Percentiles rank a stretch among this genome's conserved stretches.
These are phyloP conservation scores for Trifolium fragiferum DNA, from an alignment of 306 rosid species.

Conservation along the genomic window DNA sequence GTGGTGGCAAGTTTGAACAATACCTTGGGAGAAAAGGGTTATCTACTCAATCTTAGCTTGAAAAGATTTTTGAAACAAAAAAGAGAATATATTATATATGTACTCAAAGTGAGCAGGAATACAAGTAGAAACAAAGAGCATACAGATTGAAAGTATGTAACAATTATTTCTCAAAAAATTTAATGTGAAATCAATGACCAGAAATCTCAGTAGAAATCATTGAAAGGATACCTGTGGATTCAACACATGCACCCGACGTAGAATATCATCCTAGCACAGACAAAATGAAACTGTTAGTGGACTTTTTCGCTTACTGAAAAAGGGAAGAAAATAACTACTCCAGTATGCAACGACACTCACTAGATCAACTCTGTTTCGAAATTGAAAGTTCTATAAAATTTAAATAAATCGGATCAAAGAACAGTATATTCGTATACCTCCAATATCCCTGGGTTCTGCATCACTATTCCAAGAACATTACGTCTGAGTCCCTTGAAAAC, in stretches of 20 bases:
- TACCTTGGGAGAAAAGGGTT: too few relatives aligned
- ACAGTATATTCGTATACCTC: conserved; percentile 62
- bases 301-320: conserved; percentile 29
- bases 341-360: conserved; percentile 25
- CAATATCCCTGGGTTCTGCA: conserved; percentile 95
- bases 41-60: too few relatives aligned
- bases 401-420: conserved; percentile 1
- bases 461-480: conserved; percentile 83
- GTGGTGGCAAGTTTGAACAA: too few relatives aligned
- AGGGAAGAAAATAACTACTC: conserved; percentile 7
- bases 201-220: conserved; percentile 31
- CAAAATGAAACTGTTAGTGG: conserved; percentile 42
- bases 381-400: conserved; percentile 21
- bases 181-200: neutral
- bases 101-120: neutral
- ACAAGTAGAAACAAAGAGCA: neutral
- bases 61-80: too few relatives aligned
- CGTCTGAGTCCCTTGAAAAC: conserved; percentile 82
- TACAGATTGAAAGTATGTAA: too few relatives aligned
- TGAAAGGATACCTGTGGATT: conserved; percentile 77
- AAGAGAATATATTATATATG: too few relatives aligned
- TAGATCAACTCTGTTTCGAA: neutral
- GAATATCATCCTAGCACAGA: conserved; percentile 68
- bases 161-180: neutral
- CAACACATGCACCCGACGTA: conserved; percentile 75